Base-by-base conservation (phyloP, 2,329 filamentous ascomycete species). In the Xylariomycetidae sp. region DNA sequence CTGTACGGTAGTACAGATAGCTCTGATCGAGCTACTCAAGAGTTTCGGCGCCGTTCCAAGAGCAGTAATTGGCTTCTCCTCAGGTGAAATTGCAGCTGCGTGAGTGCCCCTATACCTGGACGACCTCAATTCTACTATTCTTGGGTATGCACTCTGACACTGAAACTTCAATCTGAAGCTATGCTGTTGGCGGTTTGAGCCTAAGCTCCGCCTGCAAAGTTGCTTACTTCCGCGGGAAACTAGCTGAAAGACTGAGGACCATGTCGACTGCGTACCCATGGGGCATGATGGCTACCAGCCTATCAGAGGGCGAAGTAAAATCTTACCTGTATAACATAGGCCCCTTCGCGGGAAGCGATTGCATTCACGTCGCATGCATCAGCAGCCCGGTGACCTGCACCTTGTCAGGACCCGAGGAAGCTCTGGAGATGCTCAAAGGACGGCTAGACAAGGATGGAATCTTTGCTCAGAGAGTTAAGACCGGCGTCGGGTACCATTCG, bases 81-180 rank as follows among this genome's bases (percentile, higher is more conserved):
- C 51, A 0, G 60, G 60, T 5, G 61, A 64, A 25, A 61, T 63
- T 22, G 60, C 59, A 0, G 60, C 60, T 3, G 61, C 58, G 13
- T 63, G 56, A 31, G 42, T 34, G 22, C 20, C 20, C 20, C 20
- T 23, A 23, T n/a, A n/a, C 20, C n/a, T 23, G 8, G 20, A n/a
- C 20, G 8, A 8, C n/a, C 8, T 8, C n/a, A 8, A 23, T 23
- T 23, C 20, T 23, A 23, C n/a, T n/a, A n/a, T n/a, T n/a, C n/a
- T n/a, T n/a, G n/a, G n/a, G n/a, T n/a, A n/a, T n/a, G n/a, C n/a
- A n/a, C n/a, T n/a, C n/a, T n/a, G n/a, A n/a, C n/a, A 23, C n/a
- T 23, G 20, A 23, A 8, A 34, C 15, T 23, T 34, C 6, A 12
- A 23, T 10, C 12, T 16, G 15, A 16, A 46, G 43, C 2, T 50